Evolutionary conservation across 768 basidiomycete species (phyloP).

Genomic region (Suillus alpinus): DNA sequence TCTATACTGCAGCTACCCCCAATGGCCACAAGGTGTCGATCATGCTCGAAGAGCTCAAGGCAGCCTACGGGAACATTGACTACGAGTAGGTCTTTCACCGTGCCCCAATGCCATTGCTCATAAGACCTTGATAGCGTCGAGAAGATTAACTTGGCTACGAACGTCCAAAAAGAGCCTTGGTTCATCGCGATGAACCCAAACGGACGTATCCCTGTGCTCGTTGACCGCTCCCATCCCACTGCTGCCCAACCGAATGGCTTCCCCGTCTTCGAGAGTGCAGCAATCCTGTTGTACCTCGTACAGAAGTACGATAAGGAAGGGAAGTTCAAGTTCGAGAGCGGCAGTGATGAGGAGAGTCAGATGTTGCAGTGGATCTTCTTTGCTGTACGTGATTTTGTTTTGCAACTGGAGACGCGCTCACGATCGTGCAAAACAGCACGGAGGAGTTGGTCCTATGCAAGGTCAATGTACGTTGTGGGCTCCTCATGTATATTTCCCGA

Average conservation of each 20-base stretch:
- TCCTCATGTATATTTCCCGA: slow-evolving; percentile 5
- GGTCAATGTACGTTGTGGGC: slow-evolving; percentile 45
- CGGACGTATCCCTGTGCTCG: slow-evolving; percentile 66
- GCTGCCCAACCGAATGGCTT: slow-evolving; percentile 45
- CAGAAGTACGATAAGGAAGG: slow-evolving; percentile 80
- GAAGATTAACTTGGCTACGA: slow-evolving; percentile 56
- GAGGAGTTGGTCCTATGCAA: slow-evolving; percentile 87
- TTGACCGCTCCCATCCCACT: slow-evolving; percentile 48
- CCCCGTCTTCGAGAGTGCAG: slow-evolving; percentile 71
- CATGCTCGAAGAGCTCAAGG: slow-evolving; percentile 62
- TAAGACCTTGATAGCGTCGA: slow-evolving; percentile 36
- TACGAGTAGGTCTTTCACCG: slow-evolving; percentile 42
- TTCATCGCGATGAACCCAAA: slow-evolving; percentile 75
- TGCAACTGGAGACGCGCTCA: neutral
- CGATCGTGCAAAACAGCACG: slow-evolving; percentile 47
- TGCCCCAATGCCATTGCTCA: neutral
- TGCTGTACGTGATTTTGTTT: slow-evolving; percentile 40
- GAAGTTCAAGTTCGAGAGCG: slow-evolving; percentile 64
- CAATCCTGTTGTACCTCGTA: slow-evolving; percentile 79
- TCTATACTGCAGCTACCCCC: slow-evolving; percentile 49
- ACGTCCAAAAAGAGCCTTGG: slow-evolving; percentile 80
- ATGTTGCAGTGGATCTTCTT: slow-evolving; percentile 89
- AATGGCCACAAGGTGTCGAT: slow-evolving; percentile 54
- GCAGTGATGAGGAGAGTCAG: slow-evolving; percentile 62
- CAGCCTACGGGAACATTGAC: slow-evolving; percentile 44